A percentile compares a stretch with the other conserved stretches of the same genome.
Evolutionary conservation across 2,329 filamentous ascomycete genomes (phyloP).

Genomic region (Colletotrichum sp.): DNA sequence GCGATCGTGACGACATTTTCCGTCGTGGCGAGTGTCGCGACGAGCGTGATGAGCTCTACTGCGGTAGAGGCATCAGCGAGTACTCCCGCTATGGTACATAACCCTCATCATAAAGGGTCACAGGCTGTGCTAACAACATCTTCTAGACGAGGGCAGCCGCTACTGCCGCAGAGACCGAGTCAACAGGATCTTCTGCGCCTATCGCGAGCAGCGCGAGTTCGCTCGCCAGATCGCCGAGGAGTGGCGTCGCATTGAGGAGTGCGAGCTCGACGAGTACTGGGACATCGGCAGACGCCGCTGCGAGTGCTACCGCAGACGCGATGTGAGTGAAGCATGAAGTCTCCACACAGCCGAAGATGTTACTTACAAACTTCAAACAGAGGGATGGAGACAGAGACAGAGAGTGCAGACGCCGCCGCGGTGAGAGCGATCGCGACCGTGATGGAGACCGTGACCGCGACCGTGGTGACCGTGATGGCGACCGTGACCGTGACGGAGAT

Average conservation of each 20-base stretch:
- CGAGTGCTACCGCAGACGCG: slow-evolving; percentile 13
- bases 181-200: slow-evolving; percentile 17
- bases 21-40: slow-evolving; percentile 6
- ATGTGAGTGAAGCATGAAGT: neutral
- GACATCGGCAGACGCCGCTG: neutral
- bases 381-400: neutral
- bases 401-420: neutral
- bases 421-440: neutral
- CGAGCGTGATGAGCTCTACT: slow-evolving; percentile 8
- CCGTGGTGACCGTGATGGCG: neutral
- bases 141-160: neutral
- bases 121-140: neutral
- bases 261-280: slow-evolving; percentile 9
- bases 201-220: slow-evolving; percentile 10
- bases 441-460: neutral
- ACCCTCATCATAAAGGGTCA: too few species aligned
- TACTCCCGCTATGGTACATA: slow-evolving; percentile 3
- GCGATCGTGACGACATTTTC: neutral
- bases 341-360: rapidly evolving
- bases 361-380: neutral
- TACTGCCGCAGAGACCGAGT: neutral
- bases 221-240: neutral
- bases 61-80: slow-evolving; percentile 8
- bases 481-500: neutral
- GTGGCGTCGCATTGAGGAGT: neutral